Evolutionary conservation across 768 basidiomycete genomes (phyloP), one percentile per base, ranked within the genome.

Genomic region (Sarcodon aspratus): DNA sequence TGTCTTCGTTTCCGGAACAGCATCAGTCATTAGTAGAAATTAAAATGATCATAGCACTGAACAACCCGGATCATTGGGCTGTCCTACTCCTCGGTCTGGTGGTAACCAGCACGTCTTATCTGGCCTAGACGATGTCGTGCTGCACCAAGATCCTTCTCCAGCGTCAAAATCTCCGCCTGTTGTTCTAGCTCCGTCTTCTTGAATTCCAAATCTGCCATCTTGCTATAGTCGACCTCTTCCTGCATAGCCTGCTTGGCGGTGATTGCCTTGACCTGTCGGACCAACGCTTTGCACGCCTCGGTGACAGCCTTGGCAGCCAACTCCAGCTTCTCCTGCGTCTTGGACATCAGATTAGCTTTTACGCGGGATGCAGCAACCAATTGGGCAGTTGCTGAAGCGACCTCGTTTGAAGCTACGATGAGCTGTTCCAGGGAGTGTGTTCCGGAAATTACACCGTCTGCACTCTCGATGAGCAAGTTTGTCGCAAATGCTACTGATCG

Each of bases 381-480:
- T 66, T 99, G 96, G 12, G 96, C 96, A 1, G 96, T 99, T 2
- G 96, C 85, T 46, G 82, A 91, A 3, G 94, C 91, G 37, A 99
- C 96, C 64, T 97, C 96, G 67, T 98, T 98, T 36, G 96, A 99
- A n/a, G 96, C 89, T 50, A 98, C 96, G 60, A 99, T 98, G 56
- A 99, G 85, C 67, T 99, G 96, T 68, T 98, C 96, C 50, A 97
- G 76, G 32, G 94, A 93, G 64, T 98, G 92, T 12, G 92, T 94
- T 10, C 95, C 96, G 0, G 89, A 92, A 53, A 98, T 75, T 40
- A 99, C 95, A 51, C 96, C 96, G 63, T 99, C 96, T 13, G 96
- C 96, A 54, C 85, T 88, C 65, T 99, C 95, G 63, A 99, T 99
- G 52, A 99, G 79, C 50, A 97, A 68, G 55, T 80, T 88, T 33